Percentiles rank a stretch among this genome's conserved stretches.
These are phyloP conservation scores for Lentinula raphanica DNA, from an alignment of 768 basidiomycete genomes.

Conservation along the genomic window DNA sequence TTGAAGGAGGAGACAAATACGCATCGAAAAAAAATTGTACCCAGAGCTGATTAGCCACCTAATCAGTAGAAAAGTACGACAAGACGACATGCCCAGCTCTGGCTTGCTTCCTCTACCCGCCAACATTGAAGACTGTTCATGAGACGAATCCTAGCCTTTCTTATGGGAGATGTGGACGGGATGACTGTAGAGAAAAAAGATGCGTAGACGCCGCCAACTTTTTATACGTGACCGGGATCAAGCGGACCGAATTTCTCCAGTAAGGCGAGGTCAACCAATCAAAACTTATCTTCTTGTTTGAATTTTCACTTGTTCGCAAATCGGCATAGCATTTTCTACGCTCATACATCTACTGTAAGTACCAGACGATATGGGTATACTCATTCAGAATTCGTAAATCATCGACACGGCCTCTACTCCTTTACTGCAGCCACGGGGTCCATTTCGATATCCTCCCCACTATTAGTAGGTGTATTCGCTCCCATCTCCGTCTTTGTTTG, in stretches of 20 bases:
- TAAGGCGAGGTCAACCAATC: too few species aligned
- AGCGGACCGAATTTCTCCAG: too few species aligned
- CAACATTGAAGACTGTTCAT: background rate
- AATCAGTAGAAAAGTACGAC: background rate
- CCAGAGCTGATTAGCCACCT: slow-evolving; percentile 3
- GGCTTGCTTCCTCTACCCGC: background rate
- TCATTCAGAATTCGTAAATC: too few species aligned
- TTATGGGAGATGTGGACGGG: background rate
- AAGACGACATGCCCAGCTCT: slow-evolving; percentile 1
- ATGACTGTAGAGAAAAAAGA: background rate
- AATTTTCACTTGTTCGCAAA: too few species aligned
- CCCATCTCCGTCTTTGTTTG: background rate
- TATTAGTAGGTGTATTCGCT: background rate
- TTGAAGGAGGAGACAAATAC: too few species aligned
- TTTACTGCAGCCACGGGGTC: background rate
- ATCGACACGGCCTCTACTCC: too few species aligned
- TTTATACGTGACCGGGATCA: background rate
- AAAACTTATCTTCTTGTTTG: too few species aligned
- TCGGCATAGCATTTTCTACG: too few species aligned
- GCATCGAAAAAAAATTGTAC: background rate
- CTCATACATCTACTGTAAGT: too few species aligned
- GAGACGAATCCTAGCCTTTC: background rate
- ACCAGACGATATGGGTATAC: too few species aligned
- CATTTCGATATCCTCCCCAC: background rate
- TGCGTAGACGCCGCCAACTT: background rate